Conservation (phyloP, 257 asterid species). For the Nicotiana otophora region DNA sequence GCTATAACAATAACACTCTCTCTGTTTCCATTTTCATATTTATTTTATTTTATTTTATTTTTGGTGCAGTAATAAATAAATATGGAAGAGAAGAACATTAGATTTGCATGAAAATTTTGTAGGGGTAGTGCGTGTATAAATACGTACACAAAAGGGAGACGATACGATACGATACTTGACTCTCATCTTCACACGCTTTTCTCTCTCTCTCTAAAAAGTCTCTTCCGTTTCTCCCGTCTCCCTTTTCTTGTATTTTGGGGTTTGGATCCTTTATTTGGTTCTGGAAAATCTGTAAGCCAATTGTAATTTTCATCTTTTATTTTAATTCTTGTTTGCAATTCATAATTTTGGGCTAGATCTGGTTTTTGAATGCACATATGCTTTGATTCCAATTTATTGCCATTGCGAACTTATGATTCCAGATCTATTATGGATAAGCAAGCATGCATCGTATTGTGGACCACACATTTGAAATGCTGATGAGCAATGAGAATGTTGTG, state of each 20-base stretch:
- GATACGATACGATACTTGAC: neutral
- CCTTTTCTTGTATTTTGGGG: neutral
- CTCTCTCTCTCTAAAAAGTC: neutral
- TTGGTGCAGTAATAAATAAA: neutral
- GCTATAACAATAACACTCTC: neutral
- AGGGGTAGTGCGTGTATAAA: neutral
- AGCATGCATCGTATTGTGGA: neutral
- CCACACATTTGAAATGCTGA: neutral
- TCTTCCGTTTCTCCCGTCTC: neutral
- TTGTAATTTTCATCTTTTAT: neutral
- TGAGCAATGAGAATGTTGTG: neutral
- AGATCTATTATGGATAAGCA: neutral
- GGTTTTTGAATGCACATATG: neutral
- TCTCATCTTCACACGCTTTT: neutral
- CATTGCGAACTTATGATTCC: neutral
- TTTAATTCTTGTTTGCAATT: neutral
- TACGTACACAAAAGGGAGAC: neutral
- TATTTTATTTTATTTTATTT: neutral
- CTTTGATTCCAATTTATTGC: neutral
- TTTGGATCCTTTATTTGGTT: neutral
- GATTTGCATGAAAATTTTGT: neutral
- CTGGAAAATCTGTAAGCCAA: neutral
- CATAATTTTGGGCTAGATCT: slow-evolving; percentile 9
- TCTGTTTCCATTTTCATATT: neutral
- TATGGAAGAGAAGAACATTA: neutral